Base-by-base conservation (phyloP, 2,329 filamentous ascomycete genomes). In the Arthrobotrys sphaeroides region DNA sequence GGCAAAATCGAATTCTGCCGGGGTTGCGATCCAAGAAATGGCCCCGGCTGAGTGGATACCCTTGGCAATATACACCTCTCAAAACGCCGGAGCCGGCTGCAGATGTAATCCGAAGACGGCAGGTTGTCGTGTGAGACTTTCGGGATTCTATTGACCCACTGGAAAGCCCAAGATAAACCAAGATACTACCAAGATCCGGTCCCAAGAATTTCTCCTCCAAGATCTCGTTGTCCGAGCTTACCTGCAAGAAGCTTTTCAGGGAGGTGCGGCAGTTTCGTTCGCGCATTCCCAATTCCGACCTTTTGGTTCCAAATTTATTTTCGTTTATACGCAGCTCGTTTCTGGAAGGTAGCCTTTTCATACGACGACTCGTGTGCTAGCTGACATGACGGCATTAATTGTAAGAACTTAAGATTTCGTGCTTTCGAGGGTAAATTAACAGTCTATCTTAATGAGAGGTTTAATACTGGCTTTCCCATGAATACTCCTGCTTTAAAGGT, bases 41-140 rank as follows among this genome's bases (percentile, higher is more conserved):
- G 22, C 9, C 49, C 51, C 31, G 20, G 28, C n/a, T 38, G 10
- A 33, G 28, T 33, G 2, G 10, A 18, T 36, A 31, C 10, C 5
- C 51, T 55, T 55, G 31, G 51, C 51, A 12, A 12, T 22, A 13
- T 36, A 31, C 31, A 28, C 31, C 51, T 55, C 51, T 31, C 18
- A 55, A n/a, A 55, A 38, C 51, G 51, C 51, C 51, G 51, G 51
- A 55, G 31, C 51, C 51, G 51, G 51, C 51, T 31, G 51, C 51
- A 55, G 16, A 55, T 24, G 18, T 10, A 55, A 33, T 20, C 51
- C 51, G 51, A 55, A 55, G 51, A 55, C 51, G 51, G 51, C 51
- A 55, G 31, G 51, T 55, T 38, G 51, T 55, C 51, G 51, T 55
- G 51, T 55, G 51, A 55, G 31, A 55, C 31, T 36, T 5, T 13